Percentiles rank a stretch among this genome's conserved stretches.
Conservation (phyloP, 305 asterid species). For the Fraxinus nigra region DNA sequence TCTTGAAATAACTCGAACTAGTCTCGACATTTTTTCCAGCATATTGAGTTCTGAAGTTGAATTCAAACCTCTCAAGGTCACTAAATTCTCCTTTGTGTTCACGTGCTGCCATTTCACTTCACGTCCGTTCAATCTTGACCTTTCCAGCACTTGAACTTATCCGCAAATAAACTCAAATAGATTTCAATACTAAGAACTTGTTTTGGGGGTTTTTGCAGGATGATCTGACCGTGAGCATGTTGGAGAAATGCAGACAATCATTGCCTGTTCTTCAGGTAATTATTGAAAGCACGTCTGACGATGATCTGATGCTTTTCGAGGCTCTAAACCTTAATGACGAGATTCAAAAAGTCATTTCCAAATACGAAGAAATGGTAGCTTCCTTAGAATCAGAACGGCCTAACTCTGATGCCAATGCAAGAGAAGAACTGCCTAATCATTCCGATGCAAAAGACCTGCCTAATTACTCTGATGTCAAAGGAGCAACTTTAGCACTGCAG, state of each 20-base stretch:
- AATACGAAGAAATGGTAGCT: conserved; percentile 51
- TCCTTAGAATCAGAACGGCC: conserved; percentile 39
- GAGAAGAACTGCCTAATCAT: conserved; percentile 28
- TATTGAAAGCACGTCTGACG: conserved; percentile 68
- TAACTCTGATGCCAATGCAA: conserved; percentile 28
- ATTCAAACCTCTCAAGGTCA: conserved; percentile 67
- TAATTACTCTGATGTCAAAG: conserved; percentile 22
- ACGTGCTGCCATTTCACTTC: neutral
- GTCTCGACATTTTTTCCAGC: conserved; percentile 78
- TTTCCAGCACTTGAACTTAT: neutral
- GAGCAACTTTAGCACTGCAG: conserved; percentile 22
- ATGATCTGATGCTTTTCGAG: conserved; percentile 83
- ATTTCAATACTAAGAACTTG: neutral
- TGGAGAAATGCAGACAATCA: conserved; percentile 75
- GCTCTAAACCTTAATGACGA: conserved; percentile 86
- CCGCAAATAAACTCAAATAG: neutral
- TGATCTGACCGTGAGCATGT: conserved; percentile 66
- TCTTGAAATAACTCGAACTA: conserved; percentile 68
- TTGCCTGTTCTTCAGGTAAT: conserved; percentile 64
- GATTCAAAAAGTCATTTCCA: conserved; percentile 61
- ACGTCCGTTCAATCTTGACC: neutral
- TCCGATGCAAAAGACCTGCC: too few species aligned
- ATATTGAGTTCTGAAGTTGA: conserved; percentile 71
- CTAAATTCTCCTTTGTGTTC: conserved; percentile 3
- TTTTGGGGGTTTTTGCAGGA: conserved; percentile 47